Evolutionary conservation across 169 alveolate species (phyloP).

Genomic region (Plasmodium gonderi): DNA sequence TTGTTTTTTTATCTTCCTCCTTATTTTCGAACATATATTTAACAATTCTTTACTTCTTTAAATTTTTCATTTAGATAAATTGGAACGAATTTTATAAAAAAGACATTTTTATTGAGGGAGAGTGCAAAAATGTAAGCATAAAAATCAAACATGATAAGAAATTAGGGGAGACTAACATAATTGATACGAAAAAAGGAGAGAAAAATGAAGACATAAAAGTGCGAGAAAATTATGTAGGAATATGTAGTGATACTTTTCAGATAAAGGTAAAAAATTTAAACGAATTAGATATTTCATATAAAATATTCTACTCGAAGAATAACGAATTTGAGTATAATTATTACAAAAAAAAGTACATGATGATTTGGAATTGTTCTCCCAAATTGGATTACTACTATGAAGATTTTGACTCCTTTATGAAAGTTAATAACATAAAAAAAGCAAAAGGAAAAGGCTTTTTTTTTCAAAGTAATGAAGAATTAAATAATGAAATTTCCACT

Average conservation of each 20-base stretch:
- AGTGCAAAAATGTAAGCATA: constrained; percentile 21
- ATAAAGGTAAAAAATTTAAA: constrained; percentile 45
- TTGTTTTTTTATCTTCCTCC: neutral
- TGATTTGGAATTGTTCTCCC: constrained; percentile 8
- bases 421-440: constrained; percentile 23
- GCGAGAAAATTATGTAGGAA: constrained; percentile 29
- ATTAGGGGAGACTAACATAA: neutral
- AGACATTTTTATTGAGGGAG: constrained; percentile 51
- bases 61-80: constrained; percentile 21
- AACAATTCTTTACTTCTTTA: neutral
- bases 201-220: neutral
- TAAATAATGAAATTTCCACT: neutral
- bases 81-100: constrained; percentile 6
- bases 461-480: neutral
- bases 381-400: constrained; percentile 37
- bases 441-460: neutral
- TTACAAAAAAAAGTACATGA: constrained; percentile 4
- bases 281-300: constrained; percentile 39
- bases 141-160: constrained; percentile 30
- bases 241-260: constrained; percentile 23
- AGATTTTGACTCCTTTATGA: constrained; percentile 36
- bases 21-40: neutral
- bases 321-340: constrained; percentile 52
- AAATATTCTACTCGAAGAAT: neutral
- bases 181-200: neutral